phyloP scores from a whole-genome alignment of 2,329 filamentous ascomycete genomes.

The Talaromyces funiculosus region DNA sequence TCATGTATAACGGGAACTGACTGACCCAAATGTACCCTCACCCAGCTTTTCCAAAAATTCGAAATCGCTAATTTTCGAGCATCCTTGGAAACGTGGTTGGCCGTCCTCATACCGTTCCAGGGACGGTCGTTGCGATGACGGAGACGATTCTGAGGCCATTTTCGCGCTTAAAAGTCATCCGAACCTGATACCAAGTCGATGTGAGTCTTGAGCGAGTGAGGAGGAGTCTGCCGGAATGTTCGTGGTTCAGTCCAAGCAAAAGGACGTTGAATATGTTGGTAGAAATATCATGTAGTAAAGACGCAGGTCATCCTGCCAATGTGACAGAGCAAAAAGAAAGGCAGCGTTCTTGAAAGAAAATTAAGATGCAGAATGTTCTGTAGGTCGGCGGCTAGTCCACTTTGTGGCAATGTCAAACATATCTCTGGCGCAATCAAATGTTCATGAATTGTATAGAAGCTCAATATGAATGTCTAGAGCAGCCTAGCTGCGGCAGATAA shows the following conservation, averaged over 20 bases:
- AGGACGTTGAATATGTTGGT: background rate
- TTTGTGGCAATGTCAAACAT: background rate
- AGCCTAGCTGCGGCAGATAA: background rate
- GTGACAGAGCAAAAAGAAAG: background rate
- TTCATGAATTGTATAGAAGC: background rate
- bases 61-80: conserved; percentile 53
- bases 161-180: conserved; percentile 5
- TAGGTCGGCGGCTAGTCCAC: background rate
- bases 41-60: conserved; percentile 57
- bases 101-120: conserved; percentile 45
- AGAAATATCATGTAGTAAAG: conserved; percentile 1
- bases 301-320: background rate
- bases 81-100: conserved; percentile 67
- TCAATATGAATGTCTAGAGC: background rate
- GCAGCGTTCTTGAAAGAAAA: background rate
- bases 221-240: background rate
- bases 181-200: too few species aligned
- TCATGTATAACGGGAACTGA: conserved; percentile 22
- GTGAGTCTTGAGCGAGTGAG: background rate
- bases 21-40: conserved; percentile 87
- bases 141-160: conserved; percentile 27
- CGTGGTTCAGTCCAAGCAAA: background rate
- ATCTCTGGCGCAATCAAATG: background rate
- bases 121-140: conserved; percentile 25
- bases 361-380: background rate